Evolutionary conservation across 352 stramenopile species (phyloP).

Genomic region (Globisporangium mamillatum): DNA sequence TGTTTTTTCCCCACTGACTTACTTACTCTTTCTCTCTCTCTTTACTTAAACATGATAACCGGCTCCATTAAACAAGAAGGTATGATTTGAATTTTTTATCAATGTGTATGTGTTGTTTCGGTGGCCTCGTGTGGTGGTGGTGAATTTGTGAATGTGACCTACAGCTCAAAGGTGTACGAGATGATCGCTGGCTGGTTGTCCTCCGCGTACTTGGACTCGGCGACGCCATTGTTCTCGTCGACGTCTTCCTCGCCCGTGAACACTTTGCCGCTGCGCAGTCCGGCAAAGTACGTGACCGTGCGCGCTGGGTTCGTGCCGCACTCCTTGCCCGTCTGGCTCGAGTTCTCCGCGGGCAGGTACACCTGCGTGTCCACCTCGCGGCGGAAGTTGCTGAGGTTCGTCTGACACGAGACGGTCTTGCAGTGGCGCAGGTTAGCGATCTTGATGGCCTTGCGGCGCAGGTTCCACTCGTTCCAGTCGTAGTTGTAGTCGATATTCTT

Average conservation of each 20-base stretch:
- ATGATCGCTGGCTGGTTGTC: conserved; percentile 52
- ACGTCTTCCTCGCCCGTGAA: conserved; percentile 13
- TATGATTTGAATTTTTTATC: conserved; percentile 32
- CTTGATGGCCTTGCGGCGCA: conserved; percentile 87
- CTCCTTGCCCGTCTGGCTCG: conserved; percentile 82
- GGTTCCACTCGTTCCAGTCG: conserved; percentile 94
- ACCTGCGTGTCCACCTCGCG: conserved; percentile 88
- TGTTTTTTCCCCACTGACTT: background rate
- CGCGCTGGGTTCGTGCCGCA: conserved; percentile 81
- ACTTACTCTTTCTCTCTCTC: background rate
- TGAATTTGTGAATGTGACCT: background rate
- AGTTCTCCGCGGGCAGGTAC: conserved; percentile 56
- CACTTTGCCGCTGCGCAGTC: conserved; percentile 43
- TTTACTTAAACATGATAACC: conserved; percentile 14
- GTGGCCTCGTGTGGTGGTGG: background rate
- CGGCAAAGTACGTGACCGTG: conserved; percentile 79
- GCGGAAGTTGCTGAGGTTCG: conserved; percentile 86
- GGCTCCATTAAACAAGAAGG: conserved; percentile 10
- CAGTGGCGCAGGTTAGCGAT: conserved; percentile 91
- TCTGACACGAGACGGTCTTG: conserved; percentile 88
- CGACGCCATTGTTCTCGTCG: conserved; percentile 17
- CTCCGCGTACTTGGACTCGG: conserved; percentile 23
- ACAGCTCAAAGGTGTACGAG: conserved; percentile 74
- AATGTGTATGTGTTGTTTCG: background rate
- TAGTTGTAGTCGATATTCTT: conserved; percentile 91